These are phyloP conservation scores for Warburgia ugandensis DNA, from an alignment of 164 flowering plant genomes.

Conservation along the genomic window DNA sequence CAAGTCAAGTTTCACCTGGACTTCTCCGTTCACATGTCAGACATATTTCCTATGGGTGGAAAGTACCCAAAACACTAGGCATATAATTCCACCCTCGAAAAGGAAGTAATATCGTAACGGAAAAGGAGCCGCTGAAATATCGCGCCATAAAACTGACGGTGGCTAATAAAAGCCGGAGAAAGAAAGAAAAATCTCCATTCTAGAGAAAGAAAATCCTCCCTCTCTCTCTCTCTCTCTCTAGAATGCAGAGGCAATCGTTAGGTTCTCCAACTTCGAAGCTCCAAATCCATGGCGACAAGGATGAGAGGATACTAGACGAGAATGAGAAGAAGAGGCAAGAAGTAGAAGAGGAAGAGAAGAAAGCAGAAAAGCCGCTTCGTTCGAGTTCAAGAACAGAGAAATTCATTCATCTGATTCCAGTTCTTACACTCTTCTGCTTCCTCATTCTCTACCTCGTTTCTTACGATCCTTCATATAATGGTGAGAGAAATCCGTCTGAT, in stretches of 20 bases:
- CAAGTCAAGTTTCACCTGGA: too few species aligned
- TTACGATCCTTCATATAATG: constrained; percentile 11
- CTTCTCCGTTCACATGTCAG: too few species aligned
- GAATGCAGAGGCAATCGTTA: constrained; percentile 16
- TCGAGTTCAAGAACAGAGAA: background rate
- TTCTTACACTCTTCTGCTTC: constrained; percentile 8
- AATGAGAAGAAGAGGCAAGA: background rate
- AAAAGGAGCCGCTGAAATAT: too few species aligned
- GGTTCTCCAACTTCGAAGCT: constrained; percentile 11
- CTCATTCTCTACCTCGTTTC: constrained; percentile 17
- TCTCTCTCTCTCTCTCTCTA: background rate
- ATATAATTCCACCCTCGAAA: too few species aligned
- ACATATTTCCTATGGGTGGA: too few species aligned
- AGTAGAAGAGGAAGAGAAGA: constrained; percentile 8
- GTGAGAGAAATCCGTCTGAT: background rate
- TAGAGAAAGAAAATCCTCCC: background rate
- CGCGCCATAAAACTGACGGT: too few species aligned
- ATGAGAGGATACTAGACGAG: background rate
- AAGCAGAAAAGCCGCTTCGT: constrained; percentile 1
- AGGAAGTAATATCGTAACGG: too few species aligned
- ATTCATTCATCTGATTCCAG: constrained; percentile 11
- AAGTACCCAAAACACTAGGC: too few species aligned
- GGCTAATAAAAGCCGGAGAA: too few species aligned
- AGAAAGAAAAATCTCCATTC: too few species aligned
- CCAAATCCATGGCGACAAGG: constrained; percentile 3